Conservation (phyloP, 163 green algal genomes). For the Scenedesmus sp. region DNA sequence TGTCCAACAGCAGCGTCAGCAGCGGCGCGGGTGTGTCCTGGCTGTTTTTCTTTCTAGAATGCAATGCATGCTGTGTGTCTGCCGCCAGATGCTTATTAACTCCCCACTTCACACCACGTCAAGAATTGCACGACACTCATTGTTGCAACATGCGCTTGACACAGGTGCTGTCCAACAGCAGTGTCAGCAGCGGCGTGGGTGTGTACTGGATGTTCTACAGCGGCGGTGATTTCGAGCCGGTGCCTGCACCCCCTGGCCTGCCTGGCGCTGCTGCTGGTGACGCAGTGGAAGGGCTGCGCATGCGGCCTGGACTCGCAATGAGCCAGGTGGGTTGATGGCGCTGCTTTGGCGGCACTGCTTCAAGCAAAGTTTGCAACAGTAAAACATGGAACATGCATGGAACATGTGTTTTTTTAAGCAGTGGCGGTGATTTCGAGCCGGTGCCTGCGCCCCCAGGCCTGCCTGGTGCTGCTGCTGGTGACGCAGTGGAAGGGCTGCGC, state of each 20-base stretch:
- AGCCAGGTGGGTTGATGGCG: constrained; percentile 72
- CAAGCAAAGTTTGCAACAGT: not conserved
- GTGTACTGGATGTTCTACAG: constrained; percentile 99
- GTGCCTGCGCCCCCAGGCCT: not conserved
- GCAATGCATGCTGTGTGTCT: not conserved
- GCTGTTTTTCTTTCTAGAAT: not conserved
- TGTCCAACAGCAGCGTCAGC: not conserved
- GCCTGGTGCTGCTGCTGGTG: constrained; percentile 19
- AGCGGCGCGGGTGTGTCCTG: not conserved
- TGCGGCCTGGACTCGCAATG: constrained; percentile 91
- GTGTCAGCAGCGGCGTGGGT: constrained; percentile 74
- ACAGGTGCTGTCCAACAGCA: constrained; percentile 85
- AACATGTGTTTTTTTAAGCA: not conserved
- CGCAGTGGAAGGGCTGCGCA: constrained; percentile 76
- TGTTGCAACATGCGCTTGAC: not conserved
- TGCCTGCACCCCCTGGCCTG: constrained; percentile 63
- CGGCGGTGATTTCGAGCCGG: constrained; percentile 82
- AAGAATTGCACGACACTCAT: not conserved
- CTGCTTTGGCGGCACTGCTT: not conserved
- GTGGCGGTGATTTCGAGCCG: not conserved
- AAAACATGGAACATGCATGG: not conserved
- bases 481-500: constrained; percentile 73
- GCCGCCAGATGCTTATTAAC: too few species aligned
- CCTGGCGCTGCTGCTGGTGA: constrained; percentile 43
- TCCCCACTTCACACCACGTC: not conserved